A percentile compares a stretch with the other conserved stretches of the same genome.
phyloP scores from a whole-genome alignment of 2,329 filamentous ascomycete species.

The Colletotrichum sp. region DNA sequence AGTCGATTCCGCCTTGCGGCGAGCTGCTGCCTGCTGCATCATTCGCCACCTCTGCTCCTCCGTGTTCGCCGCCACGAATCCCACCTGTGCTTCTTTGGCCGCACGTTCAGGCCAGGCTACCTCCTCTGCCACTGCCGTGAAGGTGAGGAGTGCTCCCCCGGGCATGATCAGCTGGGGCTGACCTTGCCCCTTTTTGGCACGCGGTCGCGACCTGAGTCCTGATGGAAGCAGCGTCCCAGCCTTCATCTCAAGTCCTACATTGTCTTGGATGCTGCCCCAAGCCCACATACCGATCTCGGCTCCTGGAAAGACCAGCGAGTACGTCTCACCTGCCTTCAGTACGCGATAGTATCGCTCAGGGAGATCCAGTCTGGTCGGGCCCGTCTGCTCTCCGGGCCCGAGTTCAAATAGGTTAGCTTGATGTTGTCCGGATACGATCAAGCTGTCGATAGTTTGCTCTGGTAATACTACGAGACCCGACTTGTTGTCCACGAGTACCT shows the following conservation, averaged over 20 bases:
- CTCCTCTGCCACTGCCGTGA: background rate
- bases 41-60: background rate
- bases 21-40: background rate
- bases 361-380: background rate
- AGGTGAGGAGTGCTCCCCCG: background rate
- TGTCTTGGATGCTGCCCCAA: background rate
- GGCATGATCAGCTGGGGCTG: background rate
- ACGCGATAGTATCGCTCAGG: background rate
- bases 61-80: background rate
- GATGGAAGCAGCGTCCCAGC: background rate
- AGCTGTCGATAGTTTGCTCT: background rate
- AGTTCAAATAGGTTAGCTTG: background rate
- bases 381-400: background rate
- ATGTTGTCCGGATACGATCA: background rate
- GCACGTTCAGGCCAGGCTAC: background rate
- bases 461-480: background rate
- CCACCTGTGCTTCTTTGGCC: background rate
- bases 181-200: background rate
- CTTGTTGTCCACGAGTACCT: background rate
- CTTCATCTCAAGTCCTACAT: background rate
- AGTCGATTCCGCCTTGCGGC: background rate
- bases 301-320: background rate
- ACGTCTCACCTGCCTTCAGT: background rate
- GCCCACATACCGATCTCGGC: background rate
- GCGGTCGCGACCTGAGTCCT: background rate